A percentile compares a stretch with the other conserved stretches of the same genome.
Evolutionary conservation across 768 basidiomycete genomes (phyloP).

Genomic region (Mycena crocata): DNA sequence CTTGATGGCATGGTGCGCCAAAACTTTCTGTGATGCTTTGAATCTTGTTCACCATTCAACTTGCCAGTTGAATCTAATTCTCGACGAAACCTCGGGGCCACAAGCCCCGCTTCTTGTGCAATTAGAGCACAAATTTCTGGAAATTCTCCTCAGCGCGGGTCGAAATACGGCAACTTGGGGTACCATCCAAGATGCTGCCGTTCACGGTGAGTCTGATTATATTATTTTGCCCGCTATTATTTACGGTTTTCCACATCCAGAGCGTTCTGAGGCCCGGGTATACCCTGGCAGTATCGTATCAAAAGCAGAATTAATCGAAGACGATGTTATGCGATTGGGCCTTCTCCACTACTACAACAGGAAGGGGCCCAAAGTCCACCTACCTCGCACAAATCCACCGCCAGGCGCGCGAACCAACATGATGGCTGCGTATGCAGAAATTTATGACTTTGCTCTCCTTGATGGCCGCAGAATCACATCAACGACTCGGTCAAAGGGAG

Average conservation of each 20-base stretch:
- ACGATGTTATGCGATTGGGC: background rate
- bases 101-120: background rate
- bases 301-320: background rate
- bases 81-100: background rate
- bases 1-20: slow-evolving; percentile 6
- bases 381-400: background rate
- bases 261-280: background rate
- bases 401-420: background rate
- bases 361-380: background rate
- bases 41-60: no score
- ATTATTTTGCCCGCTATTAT: background rate
- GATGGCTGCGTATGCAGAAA: background rate
- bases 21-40: background rate
- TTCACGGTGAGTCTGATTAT: background rate
- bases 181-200: background rate
- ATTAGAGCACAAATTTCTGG: background rate
- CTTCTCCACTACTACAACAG: slow-evolving; percentile 12
- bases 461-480: slow-evolving; percentile 32
- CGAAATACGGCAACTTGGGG: background rate
- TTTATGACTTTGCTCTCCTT: slow-evolving; percentile 24
- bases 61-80: background rate
- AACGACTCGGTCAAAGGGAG: background rate
- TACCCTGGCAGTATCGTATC: background rate
- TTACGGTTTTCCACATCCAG: background rate
- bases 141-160: background rate